phyloP scores from a whole-genome alignment of 73 alveolate genomes.

The Paramecium sonneborni region DNA sequence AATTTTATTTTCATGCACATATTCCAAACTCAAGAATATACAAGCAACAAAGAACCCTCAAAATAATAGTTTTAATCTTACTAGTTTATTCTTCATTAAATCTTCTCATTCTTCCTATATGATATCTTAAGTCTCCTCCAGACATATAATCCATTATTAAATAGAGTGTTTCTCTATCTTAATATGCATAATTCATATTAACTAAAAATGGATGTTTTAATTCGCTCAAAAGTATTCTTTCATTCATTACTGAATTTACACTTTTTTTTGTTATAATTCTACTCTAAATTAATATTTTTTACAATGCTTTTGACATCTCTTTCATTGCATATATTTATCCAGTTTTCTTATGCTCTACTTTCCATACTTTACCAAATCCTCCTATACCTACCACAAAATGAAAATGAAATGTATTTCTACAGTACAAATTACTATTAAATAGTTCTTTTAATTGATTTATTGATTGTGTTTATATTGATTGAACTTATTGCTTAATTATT shows the following conservation, averaged over 20 bases:
- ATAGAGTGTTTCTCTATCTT: constrained; percentile 89
- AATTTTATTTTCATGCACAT: constrained; percentile 73
- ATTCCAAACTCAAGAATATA: constrained; percentile 73
- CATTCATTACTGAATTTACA: constrained; percentile 67
- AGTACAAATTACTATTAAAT: background rate
- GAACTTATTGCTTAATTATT: background rate
- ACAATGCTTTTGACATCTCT: constrained; percentile 80
- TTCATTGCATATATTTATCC: constrained; percentile 80
- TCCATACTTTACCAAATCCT: constrained; percentile 93
- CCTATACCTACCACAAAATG: constrained; percentile 84
- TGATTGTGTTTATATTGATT: constrained; percentile 6
- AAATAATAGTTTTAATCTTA: constrained; percentile 53
- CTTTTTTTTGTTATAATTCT: constrained; percentile 63
- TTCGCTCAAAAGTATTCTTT: constrained; percentile 22
- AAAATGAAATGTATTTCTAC: constrained; percentile 74
- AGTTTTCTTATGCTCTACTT: constrained; percentile 78
- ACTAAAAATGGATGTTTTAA: constrained; percentile 76
- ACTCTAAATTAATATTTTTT: background rate
- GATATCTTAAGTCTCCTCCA: constrained; percentile 96
- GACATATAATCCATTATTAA: constrained; percentile 86
- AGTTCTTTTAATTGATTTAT: constrained; percentile 26
- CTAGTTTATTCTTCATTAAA: constrained; percentile 92
- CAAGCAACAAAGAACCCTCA: constrained; percentile 84
- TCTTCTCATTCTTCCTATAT: constrained; percentile 80
- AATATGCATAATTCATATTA: constrained; percentile 91